A percentile compares a stretch with the other conserved stretches of the same genome.
Conservation (phyloP, 495 filamentous ascomycete species). For the Parmelia sp. region DNA sequence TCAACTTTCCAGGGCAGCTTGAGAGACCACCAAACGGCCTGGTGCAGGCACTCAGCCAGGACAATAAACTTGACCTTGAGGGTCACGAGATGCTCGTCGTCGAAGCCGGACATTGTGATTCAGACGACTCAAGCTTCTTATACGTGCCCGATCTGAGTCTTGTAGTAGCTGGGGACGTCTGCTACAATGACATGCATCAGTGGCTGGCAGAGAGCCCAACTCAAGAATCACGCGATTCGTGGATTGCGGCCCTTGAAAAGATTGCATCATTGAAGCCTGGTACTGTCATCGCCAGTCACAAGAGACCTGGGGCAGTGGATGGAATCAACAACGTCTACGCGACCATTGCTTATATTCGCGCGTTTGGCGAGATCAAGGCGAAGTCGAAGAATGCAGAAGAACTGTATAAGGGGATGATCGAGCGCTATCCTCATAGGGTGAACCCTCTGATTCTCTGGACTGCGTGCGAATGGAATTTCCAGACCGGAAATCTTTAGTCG, state of each 20-base stretch:
- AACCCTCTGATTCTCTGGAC: not conserved
- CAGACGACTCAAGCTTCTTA: not conserved
- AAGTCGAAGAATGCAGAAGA: not conserved
- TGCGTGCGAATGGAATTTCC: not conserved
- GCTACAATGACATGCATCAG: not conserved
- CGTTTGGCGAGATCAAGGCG: not conserved
- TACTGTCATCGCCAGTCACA: not conserved
- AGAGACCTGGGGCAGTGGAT: not conserved
- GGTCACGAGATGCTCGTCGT: not conserved
- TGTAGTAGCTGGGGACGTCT: not conserved
- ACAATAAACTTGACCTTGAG: not conserved
- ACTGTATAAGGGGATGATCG: not conserved
- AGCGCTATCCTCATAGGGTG: not conserved
- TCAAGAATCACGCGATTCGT: not conserved
- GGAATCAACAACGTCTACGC: not conserved
- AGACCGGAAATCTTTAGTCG: not conserved
- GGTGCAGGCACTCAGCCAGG: not conserved
- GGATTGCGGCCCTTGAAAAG: not conserved
- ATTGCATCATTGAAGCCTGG: not conserved
- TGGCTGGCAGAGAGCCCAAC: not conserved
- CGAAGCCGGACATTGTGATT: not conserved
- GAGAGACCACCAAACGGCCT: not conserved
- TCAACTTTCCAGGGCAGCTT: not conserved
- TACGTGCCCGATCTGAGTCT: not conserved
- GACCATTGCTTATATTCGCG: not conserved